Base-by-base conservation (phyloP, 306 rosid species). In the Cicer pinnatifidum region DNA sequence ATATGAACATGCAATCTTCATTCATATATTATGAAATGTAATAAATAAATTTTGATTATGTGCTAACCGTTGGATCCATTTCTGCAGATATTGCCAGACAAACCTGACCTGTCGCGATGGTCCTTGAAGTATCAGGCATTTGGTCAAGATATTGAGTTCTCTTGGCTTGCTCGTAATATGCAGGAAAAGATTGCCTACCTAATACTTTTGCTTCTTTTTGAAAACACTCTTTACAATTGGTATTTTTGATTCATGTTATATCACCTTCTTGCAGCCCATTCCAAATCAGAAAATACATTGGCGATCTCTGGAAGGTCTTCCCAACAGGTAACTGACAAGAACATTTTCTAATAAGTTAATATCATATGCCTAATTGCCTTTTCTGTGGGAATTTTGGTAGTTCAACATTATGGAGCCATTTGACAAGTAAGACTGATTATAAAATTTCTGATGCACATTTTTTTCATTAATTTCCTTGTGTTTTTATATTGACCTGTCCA, bases 121-220 rank as follows among this genome's bases (percentile, higher is more conserved):
- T 85, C 97, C 8, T 84, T 94, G 81, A 91, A 91, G 85, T 89
- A 94, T 71, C 76, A 85, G 62, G 99, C 96, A 58, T 90, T 94
- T 75, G 96, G 97, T 28, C 97, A 88, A 44, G 81, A 90, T 68
- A 81, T 94, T 60, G 87, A 94, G 60, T 94, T 63, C 81, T 86
- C 99, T 23, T 94, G 99, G 99, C 97, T 94, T 82, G 92, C 99
- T 68, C 90, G 91, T 38, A 94, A 94, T 84, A 85, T 94, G 96
- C 97, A 94, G 96, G 97, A 71, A 91, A 86, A 61, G 77, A 81
- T 83, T 72, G 70, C 80, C 16, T 28, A 16, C 75, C 77, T 62
- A 16, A 48, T 77, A 11, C 71, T 69, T 20, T 67, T 72, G 6
- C 53, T 47, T 73, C 12, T 47, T 12, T 64, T 67, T 8, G 1